Evolutionary conservation across 192 early-diverging fungal genomes (phyloP).

Genomic region (Dissophora globulifera): DNA sequence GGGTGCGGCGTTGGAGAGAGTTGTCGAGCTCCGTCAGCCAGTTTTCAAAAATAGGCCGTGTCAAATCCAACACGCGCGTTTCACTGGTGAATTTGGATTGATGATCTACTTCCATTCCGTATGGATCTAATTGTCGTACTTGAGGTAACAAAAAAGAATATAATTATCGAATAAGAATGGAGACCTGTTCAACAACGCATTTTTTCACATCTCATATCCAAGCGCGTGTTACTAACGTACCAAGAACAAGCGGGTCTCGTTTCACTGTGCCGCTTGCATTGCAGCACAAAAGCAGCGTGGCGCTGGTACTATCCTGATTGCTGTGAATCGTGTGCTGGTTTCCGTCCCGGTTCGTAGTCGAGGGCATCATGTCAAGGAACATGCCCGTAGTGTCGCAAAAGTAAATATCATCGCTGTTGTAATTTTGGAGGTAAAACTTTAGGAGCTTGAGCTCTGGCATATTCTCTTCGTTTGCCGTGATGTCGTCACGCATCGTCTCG

Average conservation of each 20-base stretch:
- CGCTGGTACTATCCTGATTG: not conserved
- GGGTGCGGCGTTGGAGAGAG: not conserved
- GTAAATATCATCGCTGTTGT: not conserved
- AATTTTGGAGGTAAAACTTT: not conserved
- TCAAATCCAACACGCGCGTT: not conserved
- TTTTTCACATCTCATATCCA: too few relatives aligned
- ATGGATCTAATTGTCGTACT: not conserved
- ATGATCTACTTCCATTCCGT: not conserved
- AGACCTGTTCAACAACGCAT: too few relatives aligned
- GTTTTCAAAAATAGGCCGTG: not conserved
- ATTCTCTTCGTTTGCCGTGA: not conserved
- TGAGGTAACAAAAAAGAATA: not conserved
- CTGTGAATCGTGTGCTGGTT: not conserved
- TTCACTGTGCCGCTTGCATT: not conserved
- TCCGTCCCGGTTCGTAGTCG: not conserved
- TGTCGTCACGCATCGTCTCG: not conserved
- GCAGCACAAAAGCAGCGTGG: not conserved
- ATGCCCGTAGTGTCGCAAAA: not conserved
- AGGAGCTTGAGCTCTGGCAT: not conserved
- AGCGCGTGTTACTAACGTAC: not conserved
- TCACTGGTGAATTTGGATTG: not conserved
- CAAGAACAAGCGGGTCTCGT: slow-evolving; percentile 1
- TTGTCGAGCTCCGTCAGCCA: slow-evolving; percentile 6
- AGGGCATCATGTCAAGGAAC: not conserved
- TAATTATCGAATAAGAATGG: too few relatives aligned